These are phyloP conservation scores for Verruconis gallopava DNA, from an alignment of 2,329 filamentous ascomycete genomes.

Conservation along the genomic window DNA sequence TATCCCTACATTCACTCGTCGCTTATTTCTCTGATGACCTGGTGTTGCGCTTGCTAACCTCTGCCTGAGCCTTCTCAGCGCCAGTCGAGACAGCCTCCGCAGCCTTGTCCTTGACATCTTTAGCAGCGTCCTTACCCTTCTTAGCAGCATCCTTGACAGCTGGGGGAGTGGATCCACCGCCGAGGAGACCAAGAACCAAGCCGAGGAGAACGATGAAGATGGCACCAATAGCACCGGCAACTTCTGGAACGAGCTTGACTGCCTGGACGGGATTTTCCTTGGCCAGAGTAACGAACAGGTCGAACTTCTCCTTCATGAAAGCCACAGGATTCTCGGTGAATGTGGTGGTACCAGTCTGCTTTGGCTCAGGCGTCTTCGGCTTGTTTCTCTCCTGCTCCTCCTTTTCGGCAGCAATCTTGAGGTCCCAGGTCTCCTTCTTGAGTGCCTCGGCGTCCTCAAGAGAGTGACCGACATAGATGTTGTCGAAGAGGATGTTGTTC, in stretches of 20 bases:
- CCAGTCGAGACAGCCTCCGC: conserved; percentile 48
- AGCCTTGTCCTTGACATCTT: conserved; percentile 54
- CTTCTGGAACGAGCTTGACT: conserved; percentile 80
- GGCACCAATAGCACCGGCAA: conserved; percentile 67
- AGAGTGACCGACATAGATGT: conserved; percentile 99
- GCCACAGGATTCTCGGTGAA: conserved; percentile 84
- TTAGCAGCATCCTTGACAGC: conserved; percentile 59
- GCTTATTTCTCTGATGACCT: conserved; percentile 4
- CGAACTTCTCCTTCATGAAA: conserved; percentile 84
- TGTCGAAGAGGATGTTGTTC: conserved; percentile 96
- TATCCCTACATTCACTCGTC: not conserved
- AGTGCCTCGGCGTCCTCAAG: conserved; percentile 82
- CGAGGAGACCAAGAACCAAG: conserved; percentile 54
- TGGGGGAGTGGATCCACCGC: conserved; percentile 47
- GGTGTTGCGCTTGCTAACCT: conserved; percentile 43
- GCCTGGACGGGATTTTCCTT: conserved; percentile 73
- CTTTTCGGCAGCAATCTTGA: conserved; percentile 77
- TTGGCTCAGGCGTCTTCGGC: conserved; percentile 57
- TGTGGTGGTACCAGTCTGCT: conserved; percentile 59
- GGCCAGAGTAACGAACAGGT: conserved; percentile 77
- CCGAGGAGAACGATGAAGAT: conserved; percentile 57
- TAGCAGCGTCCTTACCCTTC: conserved; percentile 60
- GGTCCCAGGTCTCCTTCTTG: conserved; percentile 74
- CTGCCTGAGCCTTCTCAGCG: conserved; percentile 63
- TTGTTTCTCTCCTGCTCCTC: conserved; percentile 63